A percentile compares a stretch with the other conserved stretches of the same genome.
Conservation (phyloP, 2,329 filamentous ascomycete species). For the Ceratocystis harringtonii region DNA sequence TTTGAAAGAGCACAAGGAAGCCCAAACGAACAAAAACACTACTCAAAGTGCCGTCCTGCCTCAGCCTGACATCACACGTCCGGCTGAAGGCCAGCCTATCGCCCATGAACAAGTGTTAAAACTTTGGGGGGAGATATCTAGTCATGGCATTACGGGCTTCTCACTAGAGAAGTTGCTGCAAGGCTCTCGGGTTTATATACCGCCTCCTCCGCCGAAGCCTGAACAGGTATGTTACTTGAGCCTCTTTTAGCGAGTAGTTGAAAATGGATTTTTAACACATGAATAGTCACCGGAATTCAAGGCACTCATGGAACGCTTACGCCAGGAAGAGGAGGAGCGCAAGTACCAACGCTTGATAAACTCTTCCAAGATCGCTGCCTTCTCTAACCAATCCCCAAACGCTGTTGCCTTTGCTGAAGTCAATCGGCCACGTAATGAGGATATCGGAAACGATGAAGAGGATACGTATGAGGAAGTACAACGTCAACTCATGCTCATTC, state of each 20-base stretch:
- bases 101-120: slow-evolving; percentile 54
- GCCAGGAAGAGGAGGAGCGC: slow-evolving; percentile 65
- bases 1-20: neutral
- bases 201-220: slow-evolving; percentile 66
- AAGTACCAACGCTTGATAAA: slow-evolving; percentile 70
- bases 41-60: neutral
- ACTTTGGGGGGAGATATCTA: slow-evolving; percentile 40
- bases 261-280: slow-evolving; percentile 14
- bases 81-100: slow-evolving; percentile 49
- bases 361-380: slow-evolving; percentile 41
- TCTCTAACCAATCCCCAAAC: slow-evolving; percentile 42
- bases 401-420: slow-evolving; percentile 42
- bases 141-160: slow-evolving; percentile 23
- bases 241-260: neutral
- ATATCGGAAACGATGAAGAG: slow-evolving; percentile 31
- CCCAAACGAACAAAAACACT: slow-evolving; percentile 7
- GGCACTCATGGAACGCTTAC: slow-evolving; percentile 71
- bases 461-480: slow-evolving; percentile 64
- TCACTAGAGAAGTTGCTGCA: slow-evolving; percentile 56
- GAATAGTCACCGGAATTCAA: slow-evolving; percentile 64
- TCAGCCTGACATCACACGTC: neutral
- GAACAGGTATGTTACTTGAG: slow-evolving; percentile 47
- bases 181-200: slow-evolving; percentile 56
- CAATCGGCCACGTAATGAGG: slow-evolving; percentile 33
- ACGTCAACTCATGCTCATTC: slow-evolving; percentile 66